Evolutionary conservation across 805 yeast species (phyloP), one percentile per base, ranked within the genome.

Genomic region (Saccharomycopsis amapae): DNA sequence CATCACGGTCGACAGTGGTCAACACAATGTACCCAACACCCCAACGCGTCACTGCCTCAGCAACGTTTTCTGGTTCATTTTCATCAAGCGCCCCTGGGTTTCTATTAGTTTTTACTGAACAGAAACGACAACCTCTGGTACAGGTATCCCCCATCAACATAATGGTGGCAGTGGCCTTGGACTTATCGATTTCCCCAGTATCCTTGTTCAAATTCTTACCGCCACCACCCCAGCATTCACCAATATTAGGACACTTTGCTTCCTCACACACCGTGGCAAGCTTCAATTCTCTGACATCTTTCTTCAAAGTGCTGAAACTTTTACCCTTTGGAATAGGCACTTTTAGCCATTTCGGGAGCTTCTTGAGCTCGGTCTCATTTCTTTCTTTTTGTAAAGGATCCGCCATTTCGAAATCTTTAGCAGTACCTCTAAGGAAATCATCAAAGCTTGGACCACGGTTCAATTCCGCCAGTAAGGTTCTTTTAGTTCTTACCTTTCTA

Each of bases 221-320:
- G 57, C 81, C 78, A 25, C 98, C 98, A 46, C 98, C 97, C 99
- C 99, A 93, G 65, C 99, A 93, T 63, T 93, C 99, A 43, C 97
- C 96, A 52, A 93, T 93, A 62, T 93, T 93, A n/a, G 99, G 99
- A 66, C 99, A 93, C 60, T 93, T 82, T 3, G 98, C 98, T 60
- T 93, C 98, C 64, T 93, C 97, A 66, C 99, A 93, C 25, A 93
- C 99, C 0, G 99, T 93, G 31, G 96, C 83, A 42, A 93, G 69
- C 53, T 87, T 86, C 50, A 93, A 69, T 48, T 95, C 97, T 50
- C 87, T 73, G 28, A 93, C 81, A 59, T 93, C 99, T 40, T 78
- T 75, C 60, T 90, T 88, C 55, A 93, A 70, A 55, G 78, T 80
- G 56, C 80, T 80, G 62, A 77, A 93, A 23, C 84, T 81, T 52